phyloP scores from a whole-genome alignment of 108 stramenopile genomes.

The Discostella stelligeroides region DNA sequence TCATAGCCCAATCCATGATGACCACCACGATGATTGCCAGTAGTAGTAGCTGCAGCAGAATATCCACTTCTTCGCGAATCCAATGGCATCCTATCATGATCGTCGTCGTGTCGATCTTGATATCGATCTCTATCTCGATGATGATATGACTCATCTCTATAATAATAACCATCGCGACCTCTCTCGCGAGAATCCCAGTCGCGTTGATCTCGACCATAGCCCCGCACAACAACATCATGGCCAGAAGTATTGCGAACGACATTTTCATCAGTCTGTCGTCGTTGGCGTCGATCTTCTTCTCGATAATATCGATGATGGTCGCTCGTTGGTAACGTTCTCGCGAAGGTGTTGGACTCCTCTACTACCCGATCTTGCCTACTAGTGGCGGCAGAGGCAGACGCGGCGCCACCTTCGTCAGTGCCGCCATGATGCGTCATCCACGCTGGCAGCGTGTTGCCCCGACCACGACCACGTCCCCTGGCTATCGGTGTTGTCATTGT shows the following conservation, averaged over 20 bases:
- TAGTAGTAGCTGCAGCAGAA: not conserved
- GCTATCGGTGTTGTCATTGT: no score
- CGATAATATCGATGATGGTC: not conserved
- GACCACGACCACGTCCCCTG: conserved; percentile 58
- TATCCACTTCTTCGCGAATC: no score
- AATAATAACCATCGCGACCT: not conserved
- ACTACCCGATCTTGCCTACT: not conserved
- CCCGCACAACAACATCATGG: no score
- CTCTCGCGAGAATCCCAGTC: no score
- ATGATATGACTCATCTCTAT: not conserved
- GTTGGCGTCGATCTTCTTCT: not conserved
- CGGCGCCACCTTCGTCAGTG: conserved; percentile 2
- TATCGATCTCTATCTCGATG: not conserved
- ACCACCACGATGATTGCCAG: conserved; percentile 4
- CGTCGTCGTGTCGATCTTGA: not conserved
- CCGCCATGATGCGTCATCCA: conserved; percentile 62
- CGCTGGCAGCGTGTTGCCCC: conserved; percentile 66
- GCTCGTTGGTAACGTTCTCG: not conserved
- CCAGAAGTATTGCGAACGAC: no score
- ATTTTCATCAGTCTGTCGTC: not conserved
- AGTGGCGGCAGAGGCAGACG: not conserved
- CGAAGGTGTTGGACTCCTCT: not conserved
- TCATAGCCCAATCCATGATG: conserved; percentile 8
- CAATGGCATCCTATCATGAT: not conserved
- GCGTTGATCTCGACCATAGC: no score